These are phyloP conservation scores for Crithidia expoeki DNA, from an alignment of 208 protist species.

Conservation along the genomic window DNA sequence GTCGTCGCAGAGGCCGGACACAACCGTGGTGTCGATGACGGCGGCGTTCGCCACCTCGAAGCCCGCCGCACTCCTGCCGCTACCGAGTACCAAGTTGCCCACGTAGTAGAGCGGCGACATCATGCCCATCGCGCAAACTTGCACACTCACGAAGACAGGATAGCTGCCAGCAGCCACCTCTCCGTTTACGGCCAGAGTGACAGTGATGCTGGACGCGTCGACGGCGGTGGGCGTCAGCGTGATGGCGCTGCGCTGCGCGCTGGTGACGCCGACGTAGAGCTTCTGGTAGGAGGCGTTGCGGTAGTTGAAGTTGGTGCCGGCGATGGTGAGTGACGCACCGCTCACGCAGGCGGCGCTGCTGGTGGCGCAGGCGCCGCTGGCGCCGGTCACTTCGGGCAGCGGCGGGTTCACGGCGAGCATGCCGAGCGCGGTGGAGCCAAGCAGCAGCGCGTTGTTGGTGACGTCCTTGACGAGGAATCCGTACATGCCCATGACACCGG, in stretches of 20 bases:
- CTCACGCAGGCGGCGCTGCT: slow-evolving; percentile 32
- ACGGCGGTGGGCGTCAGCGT: slow-evolving; percentile 18
- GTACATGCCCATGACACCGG: slow-evolving; percentile 45
- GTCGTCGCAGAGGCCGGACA: too few relatives aligned
- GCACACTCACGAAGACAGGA: slow-evolving; percentile 31
- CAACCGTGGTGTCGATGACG: too few relatives aligned
- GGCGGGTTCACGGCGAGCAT: slow-evolving; percentile 34
- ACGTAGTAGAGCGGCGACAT: slow-evolving; percentile 31
- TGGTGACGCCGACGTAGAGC: slow-evolving; percentile 33
- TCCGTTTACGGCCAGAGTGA: slow-evolving; percentile 19
- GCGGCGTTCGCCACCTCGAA: too few relatives aligned
- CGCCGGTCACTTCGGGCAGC: slow-evolving; percentile 30
- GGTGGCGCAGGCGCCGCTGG: slow-evolving; percentile 32
- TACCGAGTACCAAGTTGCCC: not conserved
- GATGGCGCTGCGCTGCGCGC: slow-evolving; percentile 30
- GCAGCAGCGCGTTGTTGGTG: slow-evolving; percentile 24
- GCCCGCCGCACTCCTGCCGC: too few relatives aligned
- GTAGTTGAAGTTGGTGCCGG: slow-evolving; percentile 39
- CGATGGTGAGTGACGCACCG: slow-evolving; percentile 29
- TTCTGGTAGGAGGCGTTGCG: slow-evolving; percentile 27
- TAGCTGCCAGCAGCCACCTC: slow-evolving; percentile 20
- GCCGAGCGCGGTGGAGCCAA: slow-evolving; percentile 24
- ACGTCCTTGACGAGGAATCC: slow-evolving; percentile 34
- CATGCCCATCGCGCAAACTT: slow-evolving; percentile 36
- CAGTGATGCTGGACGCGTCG: slow-evolving; percentile 15